A percentile compares a stretch with the other conserved stretches of the same genome.
Conservation (phyloP, 2,329 filamentous ascomycete species). For the Dactylella cylindrospora region DNA sequence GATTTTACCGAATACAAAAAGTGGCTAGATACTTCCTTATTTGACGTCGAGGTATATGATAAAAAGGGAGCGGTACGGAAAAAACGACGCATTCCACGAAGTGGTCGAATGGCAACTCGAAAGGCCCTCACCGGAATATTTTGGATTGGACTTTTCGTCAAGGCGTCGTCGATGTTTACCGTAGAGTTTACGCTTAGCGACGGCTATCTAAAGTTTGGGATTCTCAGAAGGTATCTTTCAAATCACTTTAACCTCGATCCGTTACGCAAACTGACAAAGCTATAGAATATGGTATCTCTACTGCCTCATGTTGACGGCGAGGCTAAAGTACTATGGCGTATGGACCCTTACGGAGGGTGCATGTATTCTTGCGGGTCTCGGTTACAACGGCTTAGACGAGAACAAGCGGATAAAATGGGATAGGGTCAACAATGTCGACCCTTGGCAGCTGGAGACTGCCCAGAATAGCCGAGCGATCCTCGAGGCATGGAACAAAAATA, state of each 20-base stretch:
- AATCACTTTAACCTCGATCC: background rate
- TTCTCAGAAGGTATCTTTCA: conserved; percentile 61
- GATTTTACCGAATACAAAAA: conserved; percentile 89
- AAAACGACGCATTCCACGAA: conserved; percentile 88
- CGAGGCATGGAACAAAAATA: conserved; percentile 97
- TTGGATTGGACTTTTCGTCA: conserved; percentile 79
- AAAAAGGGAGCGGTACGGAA: conserved; percentile 84
- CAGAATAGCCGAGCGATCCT: conserved; percentile 93
- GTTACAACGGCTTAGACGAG: conserved; percentile 89
- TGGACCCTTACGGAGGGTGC: conserved; percentile 92
- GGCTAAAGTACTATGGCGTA: conserved; percentile 94
- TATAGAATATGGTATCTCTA: conserved; percentile 71
- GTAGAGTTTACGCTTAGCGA: conserved; percentile 65
- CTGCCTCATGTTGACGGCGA: conserved; percentile 76
- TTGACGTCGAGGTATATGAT: conserved; percentile 81
- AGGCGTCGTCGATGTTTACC: conserved; percentile 69
- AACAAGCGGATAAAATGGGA: conserved; percentile 85
- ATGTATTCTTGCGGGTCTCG: conserved; percentile 89
- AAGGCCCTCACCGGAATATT: conserved; percentile 72
- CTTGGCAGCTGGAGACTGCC: conserved; percentile 80
- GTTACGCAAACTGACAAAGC: background rate
- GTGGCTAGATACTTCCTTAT: conserved; percentile 94
- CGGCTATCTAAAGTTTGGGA: conserved; percentile 66
- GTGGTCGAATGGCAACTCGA: conserved; percentile 76
- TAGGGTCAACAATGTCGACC: conserved; percentile 83